A percentile compares a stretch with the other conserved stretches of the same genome.
These are phyloP conservation scores for Acer negundo DNA, from an alignment of 345 rosid species.

Conservation along the genomic window DNA sequence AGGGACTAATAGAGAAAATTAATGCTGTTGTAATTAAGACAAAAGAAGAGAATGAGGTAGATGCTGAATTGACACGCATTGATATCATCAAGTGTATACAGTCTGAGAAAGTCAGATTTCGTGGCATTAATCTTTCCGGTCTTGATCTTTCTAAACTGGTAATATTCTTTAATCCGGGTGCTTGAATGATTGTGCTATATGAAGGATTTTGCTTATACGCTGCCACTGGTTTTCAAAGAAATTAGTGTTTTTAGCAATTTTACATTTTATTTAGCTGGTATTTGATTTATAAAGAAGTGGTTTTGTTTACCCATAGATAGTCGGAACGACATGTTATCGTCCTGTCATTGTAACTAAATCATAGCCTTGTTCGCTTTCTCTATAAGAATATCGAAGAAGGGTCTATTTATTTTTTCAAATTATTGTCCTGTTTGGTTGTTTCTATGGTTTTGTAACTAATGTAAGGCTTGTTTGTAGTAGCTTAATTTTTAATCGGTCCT, in stretches of 20 bases:
- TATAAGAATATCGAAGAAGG: neutral
- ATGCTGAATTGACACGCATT: slow-evolving; percentile 67
- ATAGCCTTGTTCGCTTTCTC: neutral
- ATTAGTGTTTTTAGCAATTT: neutral
- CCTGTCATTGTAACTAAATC: neutral
- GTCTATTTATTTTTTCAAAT: neutral
- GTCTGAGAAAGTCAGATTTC: slow-evolving; percentile 70
- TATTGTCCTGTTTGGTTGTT: neutral
- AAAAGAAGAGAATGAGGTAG: slow-evolving; percentile 58
- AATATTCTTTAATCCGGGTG: slow-evolving; percentile 27
- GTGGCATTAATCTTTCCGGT: slow-evolving; percentile 88
- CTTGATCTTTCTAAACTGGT: slow-evolving; percentile 96
- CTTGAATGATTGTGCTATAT: slow-evolving; percentile 16
- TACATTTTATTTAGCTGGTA: slow-evolving; percentile 2
- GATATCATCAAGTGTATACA: slow-evolving; percentile 94
- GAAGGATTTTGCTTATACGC: slow-evolving; percentile 3
- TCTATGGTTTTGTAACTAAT: neutral
- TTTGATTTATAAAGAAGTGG: neutral
- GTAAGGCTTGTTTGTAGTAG: neutral
- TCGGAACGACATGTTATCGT: neutral
- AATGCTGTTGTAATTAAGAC: slow-evolving; percentile 41
- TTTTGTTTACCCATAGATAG: neutral
- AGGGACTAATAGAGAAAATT: slow-evolving; percentile 75
- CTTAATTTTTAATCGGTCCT: neutral
- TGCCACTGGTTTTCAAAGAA: neutral